Evolutionary conservation across 257 asterid genomes (phyloP).

Genomic region (Linaria vulgaris): DNA sequence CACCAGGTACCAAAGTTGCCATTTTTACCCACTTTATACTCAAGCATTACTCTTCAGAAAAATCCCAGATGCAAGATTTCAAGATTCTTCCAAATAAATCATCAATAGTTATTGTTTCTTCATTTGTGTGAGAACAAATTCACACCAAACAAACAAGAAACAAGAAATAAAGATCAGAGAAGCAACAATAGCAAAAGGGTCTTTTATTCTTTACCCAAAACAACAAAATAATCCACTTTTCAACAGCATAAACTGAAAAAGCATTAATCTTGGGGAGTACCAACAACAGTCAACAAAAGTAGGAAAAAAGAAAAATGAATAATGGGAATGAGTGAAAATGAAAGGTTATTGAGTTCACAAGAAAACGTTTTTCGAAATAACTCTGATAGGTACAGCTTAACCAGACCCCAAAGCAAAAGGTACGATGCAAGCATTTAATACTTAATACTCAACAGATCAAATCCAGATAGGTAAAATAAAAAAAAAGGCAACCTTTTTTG

Average conservation of each 20-base stretch:
- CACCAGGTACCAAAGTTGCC: conserved; percentile 96
- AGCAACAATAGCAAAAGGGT: conserved; percentile 14
- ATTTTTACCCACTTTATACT: conserved; percentile 37
- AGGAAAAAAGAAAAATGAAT: conserved; percentile 19
- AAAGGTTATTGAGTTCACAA: not conserved
- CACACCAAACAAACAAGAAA: not conserved
- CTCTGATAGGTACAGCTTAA: conserved; percentile 35
- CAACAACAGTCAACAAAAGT: conserved; percentile 28
- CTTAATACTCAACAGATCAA: conserved; percentile 23
- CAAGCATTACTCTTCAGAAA: too few relatives aligned
- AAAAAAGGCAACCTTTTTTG: conserved; percentile 28
- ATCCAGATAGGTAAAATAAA: conserved; percentile 38
- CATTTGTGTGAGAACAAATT: not conserved
- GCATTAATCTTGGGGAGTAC: not conserved
- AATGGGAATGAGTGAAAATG: not conserved
- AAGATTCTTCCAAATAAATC: conserved; percentile 18
- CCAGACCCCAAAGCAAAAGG: conserved; percentile 33
- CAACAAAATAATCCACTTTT: conserved; percentile 18
- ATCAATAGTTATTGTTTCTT: conserved; percentile 9
- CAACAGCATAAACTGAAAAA: conserved; percentile 14
- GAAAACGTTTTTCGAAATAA: conserved; percentile 17
- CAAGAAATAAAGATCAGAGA: conserved; percentile 31
- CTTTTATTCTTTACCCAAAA: not conserved
- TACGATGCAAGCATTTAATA: conserved; percentile 44
- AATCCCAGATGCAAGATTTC: conserved; percentile 34